A percentile compares a stretch with the other conserved stretches of the same genome.
phyloP scores from a whole-genome alignment of 129 eudicot genomes.

The Gnaphalium uliginosum region DNA sequence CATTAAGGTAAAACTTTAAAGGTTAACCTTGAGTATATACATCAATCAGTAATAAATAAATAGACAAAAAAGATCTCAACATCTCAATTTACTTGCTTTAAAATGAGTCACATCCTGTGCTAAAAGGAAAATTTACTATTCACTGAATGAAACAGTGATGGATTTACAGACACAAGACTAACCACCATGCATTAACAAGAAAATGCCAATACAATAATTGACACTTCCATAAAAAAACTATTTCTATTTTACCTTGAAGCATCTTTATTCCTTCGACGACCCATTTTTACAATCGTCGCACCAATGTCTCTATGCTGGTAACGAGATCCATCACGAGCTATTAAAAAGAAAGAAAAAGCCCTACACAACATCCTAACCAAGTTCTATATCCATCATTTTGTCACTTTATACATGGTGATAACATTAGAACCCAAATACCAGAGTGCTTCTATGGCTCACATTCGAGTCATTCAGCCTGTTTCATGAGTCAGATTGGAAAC shows the following conservation, averaged over 20 bases:
- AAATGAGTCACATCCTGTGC: no score
- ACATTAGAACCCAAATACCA: slow-evolving; percentile 20
- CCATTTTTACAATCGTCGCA: slow-evolving; percentile 36
- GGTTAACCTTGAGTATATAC: no score
- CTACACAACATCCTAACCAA: slow-evolving; percentile 22
- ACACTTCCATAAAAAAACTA: slow-evolving; percentile 11
- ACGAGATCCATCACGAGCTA: neutral
- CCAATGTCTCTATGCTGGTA: slow-evolving; percentile 18
- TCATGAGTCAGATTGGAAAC: neutral
- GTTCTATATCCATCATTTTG: slow-evolving; percentile 16
- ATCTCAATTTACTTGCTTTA: no score
- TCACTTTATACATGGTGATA: slow-evolving; percentile 28
- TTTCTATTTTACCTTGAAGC: neutral
- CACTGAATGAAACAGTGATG: neutral
- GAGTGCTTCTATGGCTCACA: slow-evolving; percentile 14
- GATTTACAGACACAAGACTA: neutral
- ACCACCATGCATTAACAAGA: neutral
- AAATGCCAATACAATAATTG: slow-evolving; percentile 11
- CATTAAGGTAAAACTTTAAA: no score
- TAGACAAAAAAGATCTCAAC: no score
- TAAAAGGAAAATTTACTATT: no score
- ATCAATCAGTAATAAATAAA: no score
- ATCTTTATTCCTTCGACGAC: slow-evolving; percentile 30
- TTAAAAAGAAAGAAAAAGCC: neutral
- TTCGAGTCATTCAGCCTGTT: neutral